Conservation (phyloP, 1,284 basidiomycete genomes). For the Lentinus polychrous region DNA sequence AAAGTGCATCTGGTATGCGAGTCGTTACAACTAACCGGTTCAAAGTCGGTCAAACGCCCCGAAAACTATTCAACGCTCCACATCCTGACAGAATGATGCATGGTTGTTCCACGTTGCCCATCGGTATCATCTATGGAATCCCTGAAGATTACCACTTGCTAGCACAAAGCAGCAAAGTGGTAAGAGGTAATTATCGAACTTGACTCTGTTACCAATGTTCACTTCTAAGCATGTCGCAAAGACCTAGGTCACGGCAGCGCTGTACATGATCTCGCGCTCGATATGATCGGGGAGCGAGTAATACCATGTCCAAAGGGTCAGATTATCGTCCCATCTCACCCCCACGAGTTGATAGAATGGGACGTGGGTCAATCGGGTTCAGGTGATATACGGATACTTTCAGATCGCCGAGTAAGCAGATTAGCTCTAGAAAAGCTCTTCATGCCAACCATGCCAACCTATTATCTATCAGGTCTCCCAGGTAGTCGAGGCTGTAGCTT, state of each 20-base stretch:
- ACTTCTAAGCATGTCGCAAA: conserved; percentile 19
- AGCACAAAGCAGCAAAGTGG: conserved; percentile 46
- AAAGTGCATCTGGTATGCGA: conserved; percentile 5
- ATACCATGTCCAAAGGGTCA: conserved; percentile 56
- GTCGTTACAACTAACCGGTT: conserved; percentile 2
- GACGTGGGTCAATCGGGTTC: conserved; percentile 31
- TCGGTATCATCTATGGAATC: conserved; percentile 68
- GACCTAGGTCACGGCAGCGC: conserved; percentile 41
- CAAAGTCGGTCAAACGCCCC: conserved; percentile 83
- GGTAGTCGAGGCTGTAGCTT: conserved; percentile 68
- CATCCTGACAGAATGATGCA: conserved; percentile 76
- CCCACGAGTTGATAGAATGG: conserved; percentile 71
- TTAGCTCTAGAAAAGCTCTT: conserved; percentile 2
- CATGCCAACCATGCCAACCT: conserved; percentile 8
- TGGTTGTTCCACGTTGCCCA: conserved; percentile 62
- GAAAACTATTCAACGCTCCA: conserved; percentile 79
- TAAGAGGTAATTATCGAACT: conserved; percentile 43
- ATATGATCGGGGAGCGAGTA: conserved; percentile 54
- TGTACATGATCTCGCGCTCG: conserved; percentile 49
- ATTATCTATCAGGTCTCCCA: conserved; percentile 49
- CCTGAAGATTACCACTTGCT: conserved; percentile 72
- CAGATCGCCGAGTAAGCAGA: conserved; percentile 52
- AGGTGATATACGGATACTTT: conserved; percentile 52
- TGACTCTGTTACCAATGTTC: conserved; percentile 17
- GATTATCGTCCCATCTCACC: conserved; percentile 51